Conservation (phyloP, 345 rosid species). For the Erodium maritimum region DNA sequence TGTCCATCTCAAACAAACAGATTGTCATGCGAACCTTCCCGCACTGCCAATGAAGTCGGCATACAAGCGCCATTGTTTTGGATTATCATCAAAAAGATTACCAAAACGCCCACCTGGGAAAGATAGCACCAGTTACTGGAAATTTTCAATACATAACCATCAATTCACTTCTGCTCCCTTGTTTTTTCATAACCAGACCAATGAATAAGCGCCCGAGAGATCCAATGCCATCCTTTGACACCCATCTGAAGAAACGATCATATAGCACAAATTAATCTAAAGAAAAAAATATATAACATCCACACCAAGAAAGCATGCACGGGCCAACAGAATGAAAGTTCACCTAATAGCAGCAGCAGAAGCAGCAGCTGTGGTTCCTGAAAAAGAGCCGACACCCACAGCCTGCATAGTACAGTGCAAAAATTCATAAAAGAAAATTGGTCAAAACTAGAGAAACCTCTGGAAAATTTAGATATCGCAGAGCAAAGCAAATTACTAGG, state of each 20-base stretch:
- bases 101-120: slow-evolving; percentile 85
- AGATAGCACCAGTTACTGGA: slow-evolving; percentile 15
- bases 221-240: slow-evolving; percentile 96
- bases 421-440: slow-evolving; percentile 3
- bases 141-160: background rate
- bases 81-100: slow-evolving; percentile 87
- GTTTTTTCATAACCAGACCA: slow-evolving; percentile 35
- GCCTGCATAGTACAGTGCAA: slow-evolving; percentile 39
- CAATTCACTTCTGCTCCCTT: background rate
- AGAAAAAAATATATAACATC: background rate
- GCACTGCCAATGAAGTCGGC: slow-evolving; percentile 98
- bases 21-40: slow-evolving; percentile 50
- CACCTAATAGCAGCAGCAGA: slow-evolving; percentile 97
- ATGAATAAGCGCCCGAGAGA: slow-evolving; percentile 86
- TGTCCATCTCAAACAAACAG: slow-evolving; percentile 4
- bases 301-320: background rate
- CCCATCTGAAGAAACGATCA: slow-evolving; percentile 59
- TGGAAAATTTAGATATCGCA: background rate
- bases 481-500: background rate
- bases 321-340: background rate
- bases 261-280: background rate
- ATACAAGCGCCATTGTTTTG: slow-evolving; percentile 99
- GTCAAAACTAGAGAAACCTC: slow-evolving; percentile 1
- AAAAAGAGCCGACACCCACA: slow-evolving; percentile 82
- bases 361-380: slow-evolving; percentile 78